Evolutionary conservation across 805 yeast genomes (phyloP).

Genomic region (Pachysolen tannophilus): DNA sequence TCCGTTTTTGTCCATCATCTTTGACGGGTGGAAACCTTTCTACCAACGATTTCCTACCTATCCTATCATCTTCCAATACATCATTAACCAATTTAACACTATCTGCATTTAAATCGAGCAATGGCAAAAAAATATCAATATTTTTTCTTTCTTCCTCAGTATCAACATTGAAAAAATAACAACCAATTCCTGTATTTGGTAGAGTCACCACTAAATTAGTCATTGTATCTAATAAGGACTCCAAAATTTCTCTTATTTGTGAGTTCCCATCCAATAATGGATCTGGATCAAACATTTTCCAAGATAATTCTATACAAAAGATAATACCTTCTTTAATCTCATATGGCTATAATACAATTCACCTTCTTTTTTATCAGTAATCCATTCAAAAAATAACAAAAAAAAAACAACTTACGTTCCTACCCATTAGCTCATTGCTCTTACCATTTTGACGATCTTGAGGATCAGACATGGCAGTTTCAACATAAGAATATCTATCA

Average conservation of each 20-base stretch:
- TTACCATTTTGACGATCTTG: no score
- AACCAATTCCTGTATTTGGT: conserved; percentile 70
- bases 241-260: conserved; percentile 46
- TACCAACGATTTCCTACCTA: conserved; percentile 13
- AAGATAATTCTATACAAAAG: conserved; percentile 54
- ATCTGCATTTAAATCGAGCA: conserved; percentile 45
- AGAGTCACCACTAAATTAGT: conserved; percentile 55
- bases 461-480: no score
- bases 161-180: conserved; percentile 49
- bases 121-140: conserved; percentile 39
- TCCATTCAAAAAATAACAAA: no score
- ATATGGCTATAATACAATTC: conserved; percentile 25
- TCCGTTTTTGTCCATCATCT: conserved; percentile 17
- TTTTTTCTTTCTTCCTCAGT: conserved; percentile 29
- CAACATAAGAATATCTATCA: no score
- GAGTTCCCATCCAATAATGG: conserved; percentile 23
- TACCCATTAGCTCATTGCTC: no score
- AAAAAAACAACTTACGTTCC: no score
- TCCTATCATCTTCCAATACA: conserved; percentile 33
- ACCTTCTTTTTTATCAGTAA: no score
- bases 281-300: conserved; percentile 33
- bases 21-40: conserved; percentile 22
- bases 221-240: conserved; percentile 53
- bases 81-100: conserved; percentile 52
- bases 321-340: conserved; percentile 57